A percentile compares a stretch with the other conserved stretches of the same genome.
Evolutionary conservation across 83 land plant genomes (phyloP).

Genomic region (Picea mariana): DNA sequence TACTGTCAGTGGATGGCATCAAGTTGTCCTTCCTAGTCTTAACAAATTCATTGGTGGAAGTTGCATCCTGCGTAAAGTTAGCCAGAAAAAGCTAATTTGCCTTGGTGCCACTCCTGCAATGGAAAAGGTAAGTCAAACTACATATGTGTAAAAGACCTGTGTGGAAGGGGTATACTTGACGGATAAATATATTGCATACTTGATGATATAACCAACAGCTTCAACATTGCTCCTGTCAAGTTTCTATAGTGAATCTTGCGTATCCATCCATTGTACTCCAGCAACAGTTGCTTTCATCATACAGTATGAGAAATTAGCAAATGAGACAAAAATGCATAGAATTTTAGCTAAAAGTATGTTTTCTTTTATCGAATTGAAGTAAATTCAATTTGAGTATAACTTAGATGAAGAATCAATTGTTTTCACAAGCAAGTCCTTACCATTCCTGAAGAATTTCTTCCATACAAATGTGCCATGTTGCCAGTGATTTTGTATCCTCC

Average conservation of each 20-base stretch:
- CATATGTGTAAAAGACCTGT: background rate
- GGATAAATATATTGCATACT: constrained; percentile 25
- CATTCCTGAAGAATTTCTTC: constrained; percentile 41
- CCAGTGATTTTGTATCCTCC: constrained; percentile 33
- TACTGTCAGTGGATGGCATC: constrained; percentile 31
- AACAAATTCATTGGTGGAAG: constrained; percentile 27
- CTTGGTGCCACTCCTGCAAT: constrained; percentile 34
- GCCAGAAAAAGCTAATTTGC: constrained; percentile 27
- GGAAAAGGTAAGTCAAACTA: background rate
- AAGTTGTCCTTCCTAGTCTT: constrained; percentile 22
- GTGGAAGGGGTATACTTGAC: background rate
- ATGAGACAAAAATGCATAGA: background rate
- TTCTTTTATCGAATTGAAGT: no score
- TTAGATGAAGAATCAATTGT: background rate
- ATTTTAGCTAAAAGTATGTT: no score
- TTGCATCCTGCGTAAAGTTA: constrained; percentile 24
- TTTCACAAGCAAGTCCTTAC: no score
- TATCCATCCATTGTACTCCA: constrained; percentile 58
- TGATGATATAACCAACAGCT: constrained; percentile 31
- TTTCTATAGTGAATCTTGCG: constrained; percentile 28
- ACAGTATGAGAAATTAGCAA: constrained; percentile 21
- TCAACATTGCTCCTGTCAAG: constrained; percentile 22
- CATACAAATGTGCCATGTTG: constrained; percentile 25
- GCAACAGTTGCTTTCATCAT: constrained; percentile 26
- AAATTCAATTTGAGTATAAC: background rate